phyloP scores from a whole-genome alignment of 208 protist genomes.

The Crithidia acanthocephali region DNA sequence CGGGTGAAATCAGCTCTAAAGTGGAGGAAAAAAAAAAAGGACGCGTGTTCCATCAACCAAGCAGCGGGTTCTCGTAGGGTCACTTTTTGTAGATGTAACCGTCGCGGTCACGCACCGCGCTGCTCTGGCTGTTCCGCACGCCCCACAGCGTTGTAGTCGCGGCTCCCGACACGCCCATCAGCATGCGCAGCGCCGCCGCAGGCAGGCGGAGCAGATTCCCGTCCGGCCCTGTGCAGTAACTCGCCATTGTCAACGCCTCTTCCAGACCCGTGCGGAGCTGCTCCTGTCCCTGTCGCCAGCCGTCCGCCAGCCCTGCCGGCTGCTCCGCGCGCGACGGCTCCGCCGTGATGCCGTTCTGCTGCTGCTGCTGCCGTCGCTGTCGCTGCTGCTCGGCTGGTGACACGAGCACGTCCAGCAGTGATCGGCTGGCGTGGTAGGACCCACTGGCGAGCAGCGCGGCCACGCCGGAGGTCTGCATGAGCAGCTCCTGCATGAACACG shows the following conservation, averaged over 20 bases:
- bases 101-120: slow-evolving; percentile 25
- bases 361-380: no score
- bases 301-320: slow-evolving; percentile 29
- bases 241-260: slow-evolving; percentile 35
- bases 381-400: slow-evolving; percentile 3
- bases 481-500: slow-evolving; percentile 41
- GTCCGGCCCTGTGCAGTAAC: slow-evolving; percentile 34
- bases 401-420: slow-evolving; percentile 31
- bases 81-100: slow-evolving; percentile 39
- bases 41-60: no score
- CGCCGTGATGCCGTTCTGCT: slow-evolving; percentile 1
- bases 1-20: no score
- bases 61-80: neutral
- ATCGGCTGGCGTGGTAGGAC: slow-evolving; percentile 37
- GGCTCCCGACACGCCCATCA: slow-evolving; percentile 43
- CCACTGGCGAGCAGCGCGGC: slow-evolving; percentile 36
- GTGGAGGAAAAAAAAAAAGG: neutral
- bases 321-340: slow-evolving; percentile 34
- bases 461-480: slow-evolving; percentile 34
- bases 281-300: slow-evolving; percentile 33
- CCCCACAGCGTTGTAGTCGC: slow-evolving; percentile 44
- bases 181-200: slow-evolving; percentile 37
- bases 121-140: slow-evolving; percentile 37
- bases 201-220: slow-evolving; percentile 34
- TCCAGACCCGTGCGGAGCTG: slow-evolving; percentile 34